These are phyloP conservation scores for Trametes meyenii DNA, from an alignment of 768 basidiomycete genomes.

Conservation along the genomic window DNA sequence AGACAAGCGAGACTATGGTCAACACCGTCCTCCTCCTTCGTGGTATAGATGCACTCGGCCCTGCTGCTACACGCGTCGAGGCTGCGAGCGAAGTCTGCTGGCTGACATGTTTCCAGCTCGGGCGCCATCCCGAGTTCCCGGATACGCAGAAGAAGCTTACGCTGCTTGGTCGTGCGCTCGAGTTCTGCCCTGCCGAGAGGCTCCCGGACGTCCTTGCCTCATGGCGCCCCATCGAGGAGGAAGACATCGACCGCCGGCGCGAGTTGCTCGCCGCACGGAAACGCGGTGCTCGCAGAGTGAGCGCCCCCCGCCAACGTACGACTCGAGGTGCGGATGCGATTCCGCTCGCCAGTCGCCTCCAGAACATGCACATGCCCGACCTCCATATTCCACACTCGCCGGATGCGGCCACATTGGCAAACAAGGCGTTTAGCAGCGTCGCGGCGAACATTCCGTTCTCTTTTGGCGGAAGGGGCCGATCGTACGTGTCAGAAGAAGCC, in stretches of 20 bases:
- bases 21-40: slow-evolving; percentile 57
- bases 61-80: slow-evolving; percentile 45
- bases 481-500: slow-evolving; percentile 38
- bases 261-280: slow-evolving; percentile 42
- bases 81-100: slow-evolving; percentile 85
- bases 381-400: slow-evolving; percentile 72
- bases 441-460: slow-evolving; percentile 77
- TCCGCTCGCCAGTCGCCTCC: slow-evolving; percentile 63
- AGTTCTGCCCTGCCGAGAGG: slow-evolving; percentile 82
- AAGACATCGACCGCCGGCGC: slow-evolving; percentile 56
- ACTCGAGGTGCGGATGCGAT: slow-evolving; percentile 24
- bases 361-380: slow-evolving; percentile 69
- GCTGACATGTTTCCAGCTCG: slow-evolving; percentile 88
- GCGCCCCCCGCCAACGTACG: slow-evolving; percentile 8
- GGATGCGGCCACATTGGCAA: slow-evolving; percentile 80
- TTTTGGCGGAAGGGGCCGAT: slow-evolving; percentile 39
- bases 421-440: slow-evolving; percentile 75
- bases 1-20: slow-evolving; percentile 73
- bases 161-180: slow-evolving; percentile 79
- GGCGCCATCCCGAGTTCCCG: slow-evolving; percentile 75
- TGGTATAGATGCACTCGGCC: slow-evolving; percentile 30
- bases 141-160: slow-evolving; percentile 68
- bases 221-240: slow-evolving; percentile 77
- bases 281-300: slow-evolving; percentile 11
- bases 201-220: slow-evolving; percentile 74